Conservation (phyloP, 1,139 yeast genomes). For the Yamadazyma membranifaciens region DNA sequence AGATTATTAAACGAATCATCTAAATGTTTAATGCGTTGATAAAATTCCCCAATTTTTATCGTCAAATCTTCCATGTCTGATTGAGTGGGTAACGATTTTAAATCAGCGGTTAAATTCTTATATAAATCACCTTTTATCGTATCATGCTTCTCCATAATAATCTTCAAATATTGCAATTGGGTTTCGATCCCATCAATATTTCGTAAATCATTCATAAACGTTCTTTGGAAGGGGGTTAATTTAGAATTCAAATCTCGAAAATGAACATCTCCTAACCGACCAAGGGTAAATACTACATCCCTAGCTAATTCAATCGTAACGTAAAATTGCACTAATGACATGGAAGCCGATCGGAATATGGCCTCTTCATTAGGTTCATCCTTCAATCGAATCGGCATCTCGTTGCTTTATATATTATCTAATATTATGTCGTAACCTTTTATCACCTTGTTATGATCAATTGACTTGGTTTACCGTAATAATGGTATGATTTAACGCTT, state of each 20-base stretch:
- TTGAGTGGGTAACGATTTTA: slow-evolving; percentile 27
- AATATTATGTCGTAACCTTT: too few relatives aligned
- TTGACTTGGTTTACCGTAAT: background rate
- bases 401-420: background rate
- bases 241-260: slow-evolving; percentile 84
- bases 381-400: slow-evolving; percentile 11
- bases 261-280: slow-evolving; percentile 80
- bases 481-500: background rate
- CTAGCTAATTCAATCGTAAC: slow-evolving; percentile 90
- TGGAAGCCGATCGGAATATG: slow-evolving; percentile 77
- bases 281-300: slow-evolving; percentile 79
- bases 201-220: slow-evolving; percentile 81
- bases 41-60: slow-evolving; percentile 20
- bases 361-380: slow-evolving; percentile 16
- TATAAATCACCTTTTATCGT: slow-evolving; percentile 26
- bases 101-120: slow-evolving; percentile 25
- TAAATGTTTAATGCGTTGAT: slow-evolving; percentile 31
- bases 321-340: slow-evolving; percentile 89
- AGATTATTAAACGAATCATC: slow-evolving; percentile 29
- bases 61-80: slow-evolving; percentile 33
- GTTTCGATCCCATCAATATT: slow-evolving; percentile 35
- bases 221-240: slow-evolving; percentile 80
- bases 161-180: slow-evolving; percentile 27
- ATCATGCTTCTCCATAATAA: slow-evolving; percentile 37
- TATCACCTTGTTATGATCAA: background rate